phyloP scores from a whole-genome alignment of 768 basidiomycete species.

The Lactarius hengduanensis region DNA sequence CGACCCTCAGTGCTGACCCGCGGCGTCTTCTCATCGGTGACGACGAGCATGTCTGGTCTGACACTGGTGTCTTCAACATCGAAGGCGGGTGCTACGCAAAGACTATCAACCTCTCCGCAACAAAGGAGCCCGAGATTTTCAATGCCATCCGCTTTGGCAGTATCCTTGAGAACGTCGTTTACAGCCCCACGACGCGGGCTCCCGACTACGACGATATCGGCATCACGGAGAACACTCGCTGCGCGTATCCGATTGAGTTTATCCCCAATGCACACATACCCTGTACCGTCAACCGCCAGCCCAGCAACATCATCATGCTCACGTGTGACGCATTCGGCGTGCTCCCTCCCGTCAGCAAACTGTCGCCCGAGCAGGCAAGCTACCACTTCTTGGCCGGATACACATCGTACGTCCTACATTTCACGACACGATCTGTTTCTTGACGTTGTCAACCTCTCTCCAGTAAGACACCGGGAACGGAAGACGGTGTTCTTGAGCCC shows the following conservation, averaged over 20 bases:
- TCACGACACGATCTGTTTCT: neutral
- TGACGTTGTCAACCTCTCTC: constrained; percentile 27
- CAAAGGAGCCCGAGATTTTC: constrained; percentile 98
- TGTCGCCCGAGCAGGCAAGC: constrained; percentile 91
- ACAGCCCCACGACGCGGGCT: constrained; percentile 74
- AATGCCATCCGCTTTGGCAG: constrained; percentile 92
- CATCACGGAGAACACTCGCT: constrained; percentile 99
- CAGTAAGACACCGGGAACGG: constrained; percentile 97
- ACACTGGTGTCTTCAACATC: constrained; percentile 99
- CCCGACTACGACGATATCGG: constrained; percentile 96
- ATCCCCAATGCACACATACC: constrained; percentile 96
- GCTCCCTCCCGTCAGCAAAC: constrained; percentile 90
- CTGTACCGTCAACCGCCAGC: constrained; percentile 82
- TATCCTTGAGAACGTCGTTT: constrained; percentile 99
- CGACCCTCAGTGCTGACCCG: constrained; percentile 96
- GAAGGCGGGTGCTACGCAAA: constrained; percentile 99
- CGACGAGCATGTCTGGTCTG: constrained; percentile 99
- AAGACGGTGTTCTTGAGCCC: constrained; percentile 96
- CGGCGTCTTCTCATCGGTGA: constrained; percentile 93
- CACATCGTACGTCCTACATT: constrained; percentile 62
- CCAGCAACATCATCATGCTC: constrained; percentile 94
- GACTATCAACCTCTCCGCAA: constrained; percentile 91
- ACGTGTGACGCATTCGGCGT: constrained; percentile 99
- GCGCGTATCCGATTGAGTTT: constrained; percentile 97
- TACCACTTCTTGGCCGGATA: constrained; percentile 98